Evolutionary conservation across 2,329 filamentous ascomycete species (phyloP), one percentile per base, ranked within the genome.

Genomic region (Penicillium vulpinum): DNA sequence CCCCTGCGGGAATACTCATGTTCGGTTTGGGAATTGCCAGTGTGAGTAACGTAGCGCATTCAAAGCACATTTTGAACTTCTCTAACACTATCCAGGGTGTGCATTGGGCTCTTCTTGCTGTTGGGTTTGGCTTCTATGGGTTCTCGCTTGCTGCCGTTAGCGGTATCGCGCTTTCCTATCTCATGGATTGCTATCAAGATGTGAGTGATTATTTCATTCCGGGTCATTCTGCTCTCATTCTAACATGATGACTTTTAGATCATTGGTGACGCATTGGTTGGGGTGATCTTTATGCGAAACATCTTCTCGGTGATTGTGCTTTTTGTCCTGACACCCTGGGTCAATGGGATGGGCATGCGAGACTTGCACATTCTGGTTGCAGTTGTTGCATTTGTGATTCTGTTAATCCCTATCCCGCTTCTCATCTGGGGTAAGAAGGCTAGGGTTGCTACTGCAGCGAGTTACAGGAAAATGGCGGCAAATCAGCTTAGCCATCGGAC

Each of bases 241-340:
- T 53, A n/a, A 54, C 4, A 24, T 35, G 11, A 24, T 9, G 7
- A 4, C n/a, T 33, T n/a, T 8, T 57, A 80, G 70, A 76, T 82
- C 29, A 71, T 81, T 40, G 78, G 75, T 6, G 78, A 81, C 59
- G 73, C 78, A 1, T 66, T 82, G 6, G 76, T 80, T 2, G 75
- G 69, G 0, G 69, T 82, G 1, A 75, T 77, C 0, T 76, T 81
- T 52, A 67, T 77, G 26, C 73, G 79, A 1, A 81, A 82, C 49
- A 61, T 70, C 5, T 70, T 80, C 43, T 71, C 72, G 24, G 76
- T 76, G 5, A 71, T 75, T 29, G 73, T 81, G 24, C 73, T 81
- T 11, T 81, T 81, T 54, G 75, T 72, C 0, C 63, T 81, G 18
- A 71, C 73, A 0, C 75, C 77, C 1, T 81, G 79, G 75, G 57